phyloP scores from a whole-genome alignment of 768 basidiomycete genomes.

The Omphalotus guepiniiformis region DNA sequence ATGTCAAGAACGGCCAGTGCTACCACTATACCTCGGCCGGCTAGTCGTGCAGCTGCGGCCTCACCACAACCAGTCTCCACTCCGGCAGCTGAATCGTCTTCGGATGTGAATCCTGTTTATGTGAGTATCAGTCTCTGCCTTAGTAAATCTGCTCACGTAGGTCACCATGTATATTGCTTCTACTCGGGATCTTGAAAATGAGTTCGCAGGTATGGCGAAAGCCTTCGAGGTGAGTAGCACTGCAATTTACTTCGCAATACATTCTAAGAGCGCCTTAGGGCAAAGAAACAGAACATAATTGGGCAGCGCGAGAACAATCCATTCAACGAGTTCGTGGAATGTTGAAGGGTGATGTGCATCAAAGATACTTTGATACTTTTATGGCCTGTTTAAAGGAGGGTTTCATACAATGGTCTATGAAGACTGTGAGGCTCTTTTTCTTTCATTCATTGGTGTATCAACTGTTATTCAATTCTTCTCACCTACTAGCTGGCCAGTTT shows the following conservation, averaged over 20 bases:
- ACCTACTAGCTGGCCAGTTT: slow-evolving; percentile 69
- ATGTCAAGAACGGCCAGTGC: slow-evolving; percentile 46
- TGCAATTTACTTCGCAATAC: no score
- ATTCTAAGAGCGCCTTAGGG: slow-evolving; percentile 65
- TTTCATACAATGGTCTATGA: slow-evolving; percentile 78
- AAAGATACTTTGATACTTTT: slow-evolving; percentile 72
- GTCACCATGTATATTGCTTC: slow-evolving; percentile 96
- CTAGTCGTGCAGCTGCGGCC: slow-evolving; percentile 52
- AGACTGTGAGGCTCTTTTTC: slow-evolving; percentile 60
- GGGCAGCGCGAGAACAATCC: slow-evolving; percentile 76
- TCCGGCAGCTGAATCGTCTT: slow-evolving; percentile 33
- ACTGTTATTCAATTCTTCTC: background rate
- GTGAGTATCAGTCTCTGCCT: slow-evolving; percentile 45
- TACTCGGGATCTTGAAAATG: slow-evolving; percentile 75
- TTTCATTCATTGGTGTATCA: background rate
- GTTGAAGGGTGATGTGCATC: slow-evolving; percentile 81
- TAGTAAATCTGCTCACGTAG: no score
- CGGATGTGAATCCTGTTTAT: slow-evolving; percentile 62
- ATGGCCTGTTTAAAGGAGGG: slow-evolving; percentile 68
- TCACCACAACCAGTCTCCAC: slow-evolving; percentile 35
- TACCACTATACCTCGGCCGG: slow-evolving; percentile 48
- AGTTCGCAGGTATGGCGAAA: slow-evolving; percentile 76
- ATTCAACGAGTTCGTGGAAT: slow-evolving; percentile 81
- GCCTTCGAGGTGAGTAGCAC: slow-evolving; percentile 78
- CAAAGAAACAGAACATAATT: slow-evolving; percentile 97